Base-by-base conservation (phyloP, 2,329 filamentous ascomycete species). In the Aspergillus alliaceus region DNA sequence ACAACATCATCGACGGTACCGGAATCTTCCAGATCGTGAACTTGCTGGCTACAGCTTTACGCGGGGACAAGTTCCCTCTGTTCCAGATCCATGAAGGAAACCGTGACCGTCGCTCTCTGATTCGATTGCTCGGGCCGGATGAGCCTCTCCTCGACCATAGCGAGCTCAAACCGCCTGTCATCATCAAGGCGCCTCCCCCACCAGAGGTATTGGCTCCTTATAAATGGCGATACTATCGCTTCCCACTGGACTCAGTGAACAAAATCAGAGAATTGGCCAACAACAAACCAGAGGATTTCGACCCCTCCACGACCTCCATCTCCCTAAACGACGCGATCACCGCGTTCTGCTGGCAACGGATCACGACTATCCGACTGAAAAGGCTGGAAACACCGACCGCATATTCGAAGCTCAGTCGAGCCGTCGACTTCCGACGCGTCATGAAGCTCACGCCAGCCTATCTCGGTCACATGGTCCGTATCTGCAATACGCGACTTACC, bases 1-100 rank as follows among this genome's bases (percentile, higher is more conserved):
- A 71, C 40, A 70, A 66, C 31, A 64, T 66, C 31, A 61, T 68
- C 20, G 66, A 69, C 20, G 65, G 52, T 3, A 59, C 51, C 6
- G 64, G 65, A 1, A 59, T 66, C 25, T 59, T 66, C 42, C 61
- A 66, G 32, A 54, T 66, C 12, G 48, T 56, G 3, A 47, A 57
- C 12, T 51, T 66, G n/a, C 49, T 68, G 3, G 55, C 64, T 8
- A 40, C 37, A 1, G 37, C 54, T 14, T 53, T 65, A 46, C 40
- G 55, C 4, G 58, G 60, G 0, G 52, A 53, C 3, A 24, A 40
- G 1, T 57, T 66, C 18, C 59, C 59, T 1, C 14, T 56, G 2
- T 20, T 54, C 6, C 54, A 56, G 12, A 35, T 66, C n/a, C 25
- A 48, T 3, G 53, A 65, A n/a, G 65, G 53, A 18, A 67, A 66